These are phyloP conservation scores for Globisporangium apiculatum DNA, from an alignment of 352 stramenopile species.

Conservation along the genomic window DNA sequence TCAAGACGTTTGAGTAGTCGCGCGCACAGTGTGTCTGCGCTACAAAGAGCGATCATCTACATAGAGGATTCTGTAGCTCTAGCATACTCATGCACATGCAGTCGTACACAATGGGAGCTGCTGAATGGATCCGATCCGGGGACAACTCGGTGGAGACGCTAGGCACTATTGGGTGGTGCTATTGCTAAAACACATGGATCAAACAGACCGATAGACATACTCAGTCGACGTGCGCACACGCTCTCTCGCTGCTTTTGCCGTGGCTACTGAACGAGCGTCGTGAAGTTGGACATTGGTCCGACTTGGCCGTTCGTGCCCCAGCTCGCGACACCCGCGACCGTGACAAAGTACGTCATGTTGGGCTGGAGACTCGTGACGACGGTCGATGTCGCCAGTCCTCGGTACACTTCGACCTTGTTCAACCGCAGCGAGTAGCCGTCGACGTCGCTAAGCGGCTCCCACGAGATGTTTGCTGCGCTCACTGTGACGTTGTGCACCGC, in stretches of 20 bases:
- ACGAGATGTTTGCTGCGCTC: constrained; percentile 32
- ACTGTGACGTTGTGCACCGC: constrained; percentile 35
- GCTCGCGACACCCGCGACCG: constrained; percentile 51
- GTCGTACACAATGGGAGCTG: too few species aligned
- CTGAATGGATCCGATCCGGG: too few species aligned
- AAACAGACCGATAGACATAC: too few species aligned
- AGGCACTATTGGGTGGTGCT: too few species aligned
- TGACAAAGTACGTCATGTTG: constrained; percentile 71
- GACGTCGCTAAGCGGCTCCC: constrained; percentile 37
- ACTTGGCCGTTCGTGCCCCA: constrained; percentile 55
- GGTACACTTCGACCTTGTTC: constrained; percentile 73
- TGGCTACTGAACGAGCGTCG: constrained; percentile 23
- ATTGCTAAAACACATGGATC: too few species aligned
- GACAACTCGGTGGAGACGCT: too few species aligned
- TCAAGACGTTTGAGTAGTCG: constrained; percentile 8
- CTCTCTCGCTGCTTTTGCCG: too few species aligned
- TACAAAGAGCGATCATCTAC: background rate
- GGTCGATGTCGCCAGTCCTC: constrained; percentile 33
- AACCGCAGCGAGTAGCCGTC: constrained; percentile 67
- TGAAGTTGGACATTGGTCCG: constrained; percentile 63
- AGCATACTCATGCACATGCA: too few species aligned
- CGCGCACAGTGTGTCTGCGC: background rate
- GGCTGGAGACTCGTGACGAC: constrained; percentile 34
- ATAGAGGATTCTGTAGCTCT: too few species aligned
- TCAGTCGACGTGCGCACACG: too few species aligned